Conservation (phyloP, 192 early-diverging fungal species). For the Radiomyces spectabilis region DNA sequence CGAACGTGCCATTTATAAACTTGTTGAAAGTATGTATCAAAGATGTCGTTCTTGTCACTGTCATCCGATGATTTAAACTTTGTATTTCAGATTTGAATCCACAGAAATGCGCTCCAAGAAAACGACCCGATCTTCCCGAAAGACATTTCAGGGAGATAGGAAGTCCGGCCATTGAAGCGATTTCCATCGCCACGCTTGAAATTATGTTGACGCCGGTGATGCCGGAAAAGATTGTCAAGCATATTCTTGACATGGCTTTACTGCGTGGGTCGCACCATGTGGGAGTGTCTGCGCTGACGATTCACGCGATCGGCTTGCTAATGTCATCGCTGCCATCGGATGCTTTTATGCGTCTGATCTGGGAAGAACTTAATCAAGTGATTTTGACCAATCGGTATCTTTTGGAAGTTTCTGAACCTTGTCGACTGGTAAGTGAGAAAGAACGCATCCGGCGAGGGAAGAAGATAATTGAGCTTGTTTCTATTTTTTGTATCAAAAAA, state of each 20-base stretch:
- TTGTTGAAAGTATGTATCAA: slow-evolving; percentile 34
- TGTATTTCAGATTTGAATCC: slow-evolving; percentile 32
- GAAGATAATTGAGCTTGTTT: background rate
- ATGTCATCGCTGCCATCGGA: slow-evolving; percentile 32
- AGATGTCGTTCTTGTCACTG: too few relatives aligned
- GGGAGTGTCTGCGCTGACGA: slow-evolving; percentile 28
- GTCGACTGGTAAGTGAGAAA: slow-evolving; percentile 29
- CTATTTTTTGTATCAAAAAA: background rate
- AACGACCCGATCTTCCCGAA: slow-evolving; percentile 38
- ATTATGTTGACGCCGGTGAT: slow-evolving; percentile 32
- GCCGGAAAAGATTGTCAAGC: slow-evolving; percentile 30
- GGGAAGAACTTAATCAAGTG: slow-evolving; percentile 34
- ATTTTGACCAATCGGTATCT: slow-evolving; percentile 31
- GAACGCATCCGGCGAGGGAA: background rate
- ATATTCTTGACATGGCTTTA: slow-evolving; percentile 33
- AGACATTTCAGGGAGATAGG: slow-evolving; percentile 53
- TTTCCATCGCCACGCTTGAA: slow-evolving; percentile 44
- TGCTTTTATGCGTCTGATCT: slow-evolving; percentile 37
- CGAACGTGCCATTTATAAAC: slow-evolving; percentile 40
- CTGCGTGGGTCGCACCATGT: slow-evolving; percentile 28
- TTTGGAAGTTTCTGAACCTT: slow-evolving; percentile 29
- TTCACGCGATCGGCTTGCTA: slow-evolving; percentile 37
- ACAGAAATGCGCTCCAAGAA: slow-evolving; percentile 44
- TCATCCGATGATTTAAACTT: too few relatives aligned
- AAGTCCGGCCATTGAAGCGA: slow-evolving; percentile 51